Base-by-base conservation (phyloP, 148 eudicot species). In the Tetragonia tetragonoides region DNA sequence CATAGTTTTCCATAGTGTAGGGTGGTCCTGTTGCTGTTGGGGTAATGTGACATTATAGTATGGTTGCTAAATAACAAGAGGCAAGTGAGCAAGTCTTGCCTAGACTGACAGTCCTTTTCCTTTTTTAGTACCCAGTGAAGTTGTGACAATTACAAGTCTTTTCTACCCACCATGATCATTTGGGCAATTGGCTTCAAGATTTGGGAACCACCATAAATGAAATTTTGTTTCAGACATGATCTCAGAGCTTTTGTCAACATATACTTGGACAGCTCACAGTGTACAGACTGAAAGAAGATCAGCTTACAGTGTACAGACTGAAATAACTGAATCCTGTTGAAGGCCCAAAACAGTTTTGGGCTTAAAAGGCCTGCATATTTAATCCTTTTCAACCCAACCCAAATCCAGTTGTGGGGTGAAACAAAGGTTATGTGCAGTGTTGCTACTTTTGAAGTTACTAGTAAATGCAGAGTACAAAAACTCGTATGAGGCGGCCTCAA, bases 121-220 rank as follows among this genome's bases (percentile, higher is more conserved):
- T 68, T 15, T 68, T 34, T 49, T 70, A 78, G 81, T 62, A 78
- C 54, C 66, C 73, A 63, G 63, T 64, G 59, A 42, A 72, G 54
- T 77, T 5, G 18, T 74, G 84, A 82, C 72, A 78, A 59, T 20
- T 68, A 82, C 84, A 74, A 82, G 75, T 82, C 81, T 78, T 74
- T 78, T 72, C 56, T 17, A 11, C 20, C 37, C 20, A 53, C 53
- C 46, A 60, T 59, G 63, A 46, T 82, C 65, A 60, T 73, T 72
- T 68, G 75, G 53, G 73, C 60, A 77, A 51, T 68, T 82, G 84
- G 5, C 79, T 38, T 82, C 67, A 61, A 81, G 57, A 76, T 76
- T 71, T 81, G 73, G 61, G 18, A 20, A 49, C 12, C 8, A 49
- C 12, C 34, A 28, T 28, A 28, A 28, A 49, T 49, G 53, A 49